Base-by-base conservation (phyloP, 2,329 filamentous ascomycete genomes). In the Fusarium verrucosum region DNA sequence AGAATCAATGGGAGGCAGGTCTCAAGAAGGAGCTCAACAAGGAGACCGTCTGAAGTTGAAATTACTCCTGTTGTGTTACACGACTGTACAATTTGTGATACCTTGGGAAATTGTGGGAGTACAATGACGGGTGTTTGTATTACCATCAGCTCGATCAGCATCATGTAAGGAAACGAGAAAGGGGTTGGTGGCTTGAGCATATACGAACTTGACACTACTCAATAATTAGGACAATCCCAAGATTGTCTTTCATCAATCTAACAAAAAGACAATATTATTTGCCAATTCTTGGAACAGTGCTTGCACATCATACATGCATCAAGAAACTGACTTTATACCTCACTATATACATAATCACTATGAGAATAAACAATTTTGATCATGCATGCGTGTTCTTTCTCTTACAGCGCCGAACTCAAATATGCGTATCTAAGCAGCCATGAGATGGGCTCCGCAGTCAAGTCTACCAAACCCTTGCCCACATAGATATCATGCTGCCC, bases 391-490 rank as follows among this genome's bases (percentile, higher is more conserved):
- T 65, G 50, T 65, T 65, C 47, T 66, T 62, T 65, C 50, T 67
- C 65, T 69, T 65, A 68, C 55, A 69, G 58, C 53, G 59, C 61
- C 47, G 58, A 40, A 59, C 65, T 72, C 70, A 71, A 71, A 70
- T 66, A 67, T 69, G 69, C 59, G 56, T 70, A 71, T 71, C 70
- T 71, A 72, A 63, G 61, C 62, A 66, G 41, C 47, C 68, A 57
- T 60, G 58, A 65, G 57, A 69, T 41, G 51, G 62, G 65, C 53
- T 17, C 43, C 55, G 58, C 50, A 62, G 40, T 44, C 43, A 43
- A 43, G 55, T 56, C 50, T 62, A 59, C 49, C 43, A 58, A 65
- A 46, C 33, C 51, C 52, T 62, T 57, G 42, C 62, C 50, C 45
- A 47, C 37, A 58, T 50, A 56, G 50, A 62, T 65, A 59, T 60